phyloP scores from a whole-genome alignment of 2,329 filamentous ascomycete genomes.

The Arthrobotrys iridis region DNA sequence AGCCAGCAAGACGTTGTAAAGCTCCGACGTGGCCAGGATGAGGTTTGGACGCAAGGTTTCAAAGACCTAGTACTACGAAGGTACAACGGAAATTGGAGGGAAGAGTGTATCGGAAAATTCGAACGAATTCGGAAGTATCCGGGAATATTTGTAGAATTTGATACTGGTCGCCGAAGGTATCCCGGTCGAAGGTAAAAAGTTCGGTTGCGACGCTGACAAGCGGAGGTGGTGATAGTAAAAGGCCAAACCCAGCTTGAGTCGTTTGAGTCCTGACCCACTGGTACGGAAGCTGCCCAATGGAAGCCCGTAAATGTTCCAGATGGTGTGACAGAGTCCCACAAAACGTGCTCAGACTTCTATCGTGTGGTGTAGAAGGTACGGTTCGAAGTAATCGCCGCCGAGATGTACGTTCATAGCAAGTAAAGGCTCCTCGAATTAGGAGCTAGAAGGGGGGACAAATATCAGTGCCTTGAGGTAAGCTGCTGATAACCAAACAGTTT shows the following conservation, averaged over 20 bases:
- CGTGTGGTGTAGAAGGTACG: conserved; percentile 36
- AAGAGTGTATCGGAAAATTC: conserved; percentile 29
- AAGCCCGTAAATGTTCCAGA: conserved; percentile 38
- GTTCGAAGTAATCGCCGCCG: conserved; percentile 39
- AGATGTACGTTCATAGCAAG: conserved; percentile 22
- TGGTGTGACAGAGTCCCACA: conserved; percentile 43
- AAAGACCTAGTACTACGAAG: conserved; percentile 22
- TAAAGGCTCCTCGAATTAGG: conserved; percentile 30
- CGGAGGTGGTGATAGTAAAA: neutral
- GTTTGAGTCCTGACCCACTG: neutral
- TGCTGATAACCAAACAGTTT: conserved; percentile 37
- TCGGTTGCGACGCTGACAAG: conserved; percentile 24
- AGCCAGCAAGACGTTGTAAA: neutral
- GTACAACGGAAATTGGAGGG: neutral
- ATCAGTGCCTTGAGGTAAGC: conserved; percentile 35
- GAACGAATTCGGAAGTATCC: conserved; percentile 49
- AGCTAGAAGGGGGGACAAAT: conserved; percentile 37
- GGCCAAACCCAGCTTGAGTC: neutral
- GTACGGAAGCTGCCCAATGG: conserved; percentile 8
- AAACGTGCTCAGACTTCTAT: conserved; percentile 39
- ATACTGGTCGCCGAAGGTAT: conserved; percentile 39
- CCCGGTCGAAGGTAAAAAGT: neutral
- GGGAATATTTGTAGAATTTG: conserved; percentile 14
- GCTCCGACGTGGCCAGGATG: neutral
- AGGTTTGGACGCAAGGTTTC: conserved; percentile 24